These are phyloP conservation scores for Aspergillus terreus DNA, from an alignment of 2,329 filamentous ascomycete genomes.

Conservation along the genomic window DNA sequence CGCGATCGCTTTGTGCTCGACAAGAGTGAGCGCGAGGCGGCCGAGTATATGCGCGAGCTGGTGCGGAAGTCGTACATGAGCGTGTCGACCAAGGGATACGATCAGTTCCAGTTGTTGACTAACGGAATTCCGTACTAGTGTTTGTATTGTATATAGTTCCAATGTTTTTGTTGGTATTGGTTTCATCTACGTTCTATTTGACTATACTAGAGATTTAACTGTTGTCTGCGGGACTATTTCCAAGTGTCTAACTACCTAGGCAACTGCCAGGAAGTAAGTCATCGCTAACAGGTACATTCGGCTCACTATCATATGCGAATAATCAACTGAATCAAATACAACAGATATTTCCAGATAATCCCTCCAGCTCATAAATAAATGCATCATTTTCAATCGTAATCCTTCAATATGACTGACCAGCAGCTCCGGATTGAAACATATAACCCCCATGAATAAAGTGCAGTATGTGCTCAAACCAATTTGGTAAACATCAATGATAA, in stretches of 20 bases:
- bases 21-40: constrained; percentile 85
- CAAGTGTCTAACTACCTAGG: too few relatives aligned
- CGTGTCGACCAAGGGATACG: constrained; percentile 90
- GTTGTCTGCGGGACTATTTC: too few relatives aligned
- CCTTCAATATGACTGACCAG: not conserved
- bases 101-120: constrained; percentile 95
- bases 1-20: constrained; percentile 89
- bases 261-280: too few relatives aligned
- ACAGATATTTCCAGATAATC: too few relatives aligned
- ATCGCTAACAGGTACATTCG: too few relatives aligned
- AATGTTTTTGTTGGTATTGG: not conserved
- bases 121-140: constrained; percentile 90
- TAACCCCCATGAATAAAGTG: not conserved
- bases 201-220: too few relatives aligned
- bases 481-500: too few relatives aligned
- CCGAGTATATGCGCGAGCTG: constrained; percentile 86
- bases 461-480: too few relatives aligned
- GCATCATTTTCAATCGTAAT: not conserved
- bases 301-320: too few relatives aligned
- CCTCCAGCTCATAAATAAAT: not conserved
- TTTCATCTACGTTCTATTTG: too few relatives aligned
- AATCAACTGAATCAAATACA: too few relatives aligned
- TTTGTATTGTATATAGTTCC: not conserved
- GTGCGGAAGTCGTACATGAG: constrained; percentile 87
- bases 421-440: not conserved